Percentiles rank a stretch among this genome's conserved stretches.
Conservation (phyloP, 805 yeast species). For the Wickerhamiella lipophila region DNA sequence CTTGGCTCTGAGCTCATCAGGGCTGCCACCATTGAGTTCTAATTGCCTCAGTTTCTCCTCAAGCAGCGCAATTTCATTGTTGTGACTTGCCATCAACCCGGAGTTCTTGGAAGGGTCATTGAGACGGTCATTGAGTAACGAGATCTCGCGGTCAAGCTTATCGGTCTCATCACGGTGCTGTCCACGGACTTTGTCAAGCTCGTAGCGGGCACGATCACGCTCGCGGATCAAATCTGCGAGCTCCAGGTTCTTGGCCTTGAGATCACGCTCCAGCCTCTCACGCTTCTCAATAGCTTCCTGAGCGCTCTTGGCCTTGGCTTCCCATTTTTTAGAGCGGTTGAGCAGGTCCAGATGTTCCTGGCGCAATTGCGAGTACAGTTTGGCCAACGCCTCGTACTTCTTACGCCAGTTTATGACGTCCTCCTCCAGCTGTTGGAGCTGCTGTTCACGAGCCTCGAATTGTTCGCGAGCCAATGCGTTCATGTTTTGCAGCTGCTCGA, state of each 20-base stretch:
- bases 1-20: constrained; percentile 40
- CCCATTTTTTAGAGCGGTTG: constrained; percentile 64
- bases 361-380: constrained; percentile 77
- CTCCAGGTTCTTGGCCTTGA: constrained; percentile 75
- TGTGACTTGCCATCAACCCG: constrained; percentile 28
- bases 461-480: constrained; percentile 59
- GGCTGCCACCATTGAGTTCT: constrained; percentile 21
- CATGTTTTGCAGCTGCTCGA: constrained; percentile 33
- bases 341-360: constrained; percentile 78
- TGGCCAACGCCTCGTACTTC: constrained; percentile 81
- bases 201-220: constrained; percentile 77
- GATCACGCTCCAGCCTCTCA: constrained; percentile 68
- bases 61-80: constrained; percentile 19
- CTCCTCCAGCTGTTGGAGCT: constrained; percentile 52
- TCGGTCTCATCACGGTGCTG: constrained; percentile 54
- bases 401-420: constrained; percentile 68
- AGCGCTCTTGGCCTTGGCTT: constrained; percentile 77
- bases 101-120: constrained; percentile 52
- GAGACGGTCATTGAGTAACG: constrained; percentile 46
- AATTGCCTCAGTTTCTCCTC: constrained; percentile 20
- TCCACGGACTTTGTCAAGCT: constrained; percentile 57
- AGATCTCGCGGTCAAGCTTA: constrained; percentile 47
- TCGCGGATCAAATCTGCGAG: constrained; percentile 80
- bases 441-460: constrained; percentile 63
- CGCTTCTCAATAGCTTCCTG: constrained; percentile 79